phyloP scores from a whole-genome alignment of 1,139 yeast genomes.

The Pneumocystis oryctolagi region DNA sequence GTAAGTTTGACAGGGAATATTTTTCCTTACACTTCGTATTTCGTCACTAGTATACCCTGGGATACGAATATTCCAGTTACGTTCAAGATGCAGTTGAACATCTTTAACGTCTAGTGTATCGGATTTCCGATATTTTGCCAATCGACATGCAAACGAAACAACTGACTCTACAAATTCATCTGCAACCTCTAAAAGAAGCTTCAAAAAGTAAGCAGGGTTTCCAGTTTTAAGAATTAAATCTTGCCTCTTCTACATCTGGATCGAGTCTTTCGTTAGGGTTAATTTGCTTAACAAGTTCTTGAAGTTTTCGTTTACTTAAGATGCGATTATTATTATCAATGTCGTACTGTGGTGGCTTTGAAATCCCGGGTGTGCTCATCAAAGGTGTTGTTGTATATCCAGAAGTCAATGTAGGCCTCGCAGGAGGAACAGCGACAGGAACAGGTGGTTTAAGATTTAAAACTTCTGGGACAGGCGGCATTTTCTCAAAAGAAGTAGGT shows the following conservation, averaged over 20 bases:
- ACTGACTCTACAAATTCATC: conserved; percentile 89
- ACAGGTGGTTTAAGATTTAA: conserved; percentile 34
- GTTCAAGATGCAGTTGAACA: conserved; percentile 78
- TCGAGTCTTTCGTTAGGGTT: conserved; percentile 39
- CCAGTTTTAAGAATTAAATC: conserved; percentile 51
- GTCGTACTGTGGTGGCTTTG: conserved; percentile 69
- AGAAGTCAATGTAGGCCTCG: conserved; percentile 70
- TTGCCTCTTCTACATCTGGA: conserved; percentile 34
- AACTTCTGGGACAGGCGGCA: conserved; percentile 53
- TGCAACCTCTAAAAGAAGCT: conserved; percentile 73
- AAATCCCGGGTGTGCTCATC: conserved; percentile 59
- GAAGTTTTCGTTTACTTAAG: conserved; percentile 70
- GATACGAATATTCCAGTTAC: conserved; percentile 87
- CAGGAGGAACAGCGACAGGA: conserved; percentile 46
- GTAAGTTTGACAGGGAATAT: conserved; percentile 61
- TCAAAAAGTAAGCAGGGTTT: conserved; percentile 47
- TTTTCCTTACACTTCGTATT: conserved; percentile 65
- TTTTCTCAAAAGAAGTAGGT: conserved; percentile 28
- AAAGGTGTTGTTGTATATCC: conserved; percentile 67
- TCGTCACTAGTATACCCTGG: conserved; percentile 93
- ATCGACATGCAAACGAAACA: conserved; percentile 79
- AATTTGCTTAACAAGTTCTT: conserved; percentile 70
- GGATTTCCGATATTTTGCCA: conserved; percentile 89
- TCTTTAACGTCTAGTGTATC: conserved; percentile 79
- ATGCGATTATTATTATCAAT: conserved; percentile 57